Percentiles rank a stretch among this genome's conserved stretches.
Evolutionary conservation across 176 grass and related monocot species (phyloP).

Genomic region (Aechmea fasciata): DNA sequence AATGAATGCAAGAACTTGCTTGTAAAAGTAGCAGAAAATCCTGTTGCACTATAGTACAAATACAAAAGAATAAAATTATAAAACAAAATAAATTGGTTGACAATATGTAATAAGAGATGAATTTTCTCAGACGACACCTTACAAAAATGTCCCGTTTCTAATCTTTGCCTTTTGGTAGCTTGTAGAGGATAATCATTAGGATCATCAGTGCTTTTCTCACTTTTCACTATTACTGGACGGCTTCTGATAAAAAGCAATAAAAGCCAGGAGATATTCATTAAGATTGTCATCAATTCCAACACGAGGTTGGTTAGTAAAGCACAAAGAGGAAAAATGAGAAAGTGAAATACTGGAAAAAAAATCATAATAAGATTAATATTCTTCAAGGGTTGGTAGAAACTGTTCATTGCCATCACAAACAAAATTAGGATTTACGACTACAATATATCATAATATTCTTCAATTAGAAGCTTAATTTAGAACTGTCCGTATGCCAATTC

Average conservation of each 20-base stretch:
- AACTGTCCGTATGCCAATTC: too few relatives aligned
- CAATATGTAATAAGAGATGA: neutral
- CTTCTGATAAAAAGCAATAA: conserved; percentile 36
- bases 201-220: conserved; percentile 34
- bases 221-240: conserved; percentile 37
- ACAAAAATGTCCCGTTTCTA: conserved; percentile 73
- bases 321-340: neutral
- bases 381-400: too few relatives aligned
- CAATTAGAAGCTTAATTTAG: neutral
- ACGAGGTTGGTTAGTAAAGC: neutral
- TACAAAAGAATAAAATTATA: neutral
- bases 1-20: too few relatives aligned
- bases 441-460: too few relatives aligned
- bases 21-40: too few relatives aligned
- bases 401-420: too few relatives aligned
- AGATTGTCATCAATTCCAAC: too few relatives aligned
- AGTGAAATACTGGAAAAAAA: too few relatives aligned
- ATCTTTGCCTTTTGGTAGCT: conserved; percentile 79
- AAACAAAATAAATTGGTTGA: neutral
- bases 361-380: too few relatives aligned
- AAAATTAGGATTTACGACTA: too few relatives aligned
- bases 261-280: neutral
- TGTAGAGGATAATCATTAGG: conserved; percentile 55
- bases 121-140: conserved; percentile 36
- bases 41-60: neutral